Percentiles rank a stretch among this genome's conserved stretches.
Conservation (phyloP, 2,329 filamentous ascomycete species). For the Aspergillus ochraceoroseus region DNA sequence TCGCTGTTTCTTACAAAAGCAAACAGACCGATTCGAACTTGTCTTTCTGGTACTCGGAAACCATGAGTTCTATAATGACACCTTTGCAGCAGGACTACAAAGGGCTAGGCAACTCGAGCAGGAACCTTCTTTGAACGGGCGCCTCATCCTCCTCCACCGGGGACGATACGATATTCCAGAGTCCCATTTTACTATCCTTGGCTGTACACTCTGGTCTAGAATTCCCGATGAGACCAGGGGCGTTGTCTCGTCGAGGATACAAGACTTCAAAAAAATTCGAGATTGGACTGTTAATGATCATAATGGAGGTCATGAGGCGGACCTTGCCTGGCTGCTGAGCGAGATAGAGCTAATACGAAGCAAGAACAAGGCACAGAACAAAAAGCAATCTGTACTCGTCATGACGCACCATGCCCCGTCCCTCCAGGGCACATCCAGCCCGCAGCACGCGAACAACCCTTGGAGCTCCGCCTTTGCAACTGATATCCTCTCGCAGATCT, state of each 20-base stretch:
- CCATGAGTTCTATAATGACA: constrained; percentile 28
- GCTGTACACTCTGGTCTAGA: constrained; percentile 55
- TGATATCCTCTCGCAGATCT: constrained; percentile 39
- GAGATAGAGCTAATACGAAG: constrained; percentile 31
- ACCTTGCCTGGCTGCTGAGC: constrained; percentile 49
- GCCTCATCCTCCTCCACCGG: constrained; percentile 27
- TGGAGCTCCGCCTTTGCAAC: constrained; percentile 53
- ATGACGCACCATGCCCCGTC: constrained; percentile 57
- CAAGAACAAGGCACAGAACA: constrained; percentile 2
- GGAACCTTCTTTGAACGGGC: constrained; percentile 26
- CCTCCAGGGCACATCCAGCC: constrained; percentile 47
- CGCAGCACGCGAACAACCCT: constrained; percentile 46
- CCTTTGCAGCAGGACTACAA: constrained; percentile 21
- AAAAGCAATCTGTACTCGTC: constrained; percentile 41
- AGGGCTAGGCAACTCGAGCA: constrained; percentile 27
- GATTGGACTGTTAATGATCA: constrained; percentile 51
- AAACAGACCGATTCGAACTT: constrained; percentile 18
- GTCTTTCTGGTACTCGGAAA: constrained; percentile 29
- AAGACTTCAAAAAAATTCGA: constrained; percentile 53
- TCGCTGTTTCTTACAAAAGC: constrained; percentile 23
- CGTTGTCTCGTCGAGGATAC: constrained; percentile 45
- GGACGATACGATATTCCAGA: constrained; percentile 24
- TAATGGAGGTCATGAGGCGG: constrained; percentile 46
- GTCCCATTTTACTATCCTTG: constrained; percentile 49
- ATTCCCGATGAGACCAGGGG: constrained; percentile 41